A percentile compares a stretch with the other conserved stretches of the same genome.
phyloP scores from a whole-genome alignment of 208 protist species.

The Phytomonas sp. region DNA sequence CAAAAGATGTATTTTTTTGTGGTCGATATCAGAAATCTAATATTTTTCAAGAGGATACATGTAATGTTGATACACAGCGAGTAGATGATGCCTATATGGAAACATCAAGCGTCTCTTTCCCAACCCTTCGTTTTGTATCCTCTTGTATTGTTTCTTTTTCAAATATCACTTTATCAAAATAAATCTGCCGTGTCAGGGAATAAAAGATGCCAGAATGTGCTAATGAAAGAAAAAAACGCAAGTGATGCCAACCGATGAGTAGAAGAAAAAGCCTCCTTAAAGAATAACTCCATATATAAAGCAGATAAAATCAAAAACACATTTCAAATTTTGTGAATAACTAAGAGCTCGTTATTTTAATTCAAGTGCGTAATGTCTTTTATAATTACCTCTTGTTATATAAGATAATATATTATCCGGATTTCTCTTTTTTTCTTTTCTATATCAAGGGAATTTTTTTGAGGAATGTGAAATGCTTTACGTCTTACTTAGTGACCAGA shows the following conservation, averaged over 20 bases:
- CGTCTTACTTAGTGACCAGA: too few relatives aligned
- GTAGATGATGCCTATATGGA: background rate
- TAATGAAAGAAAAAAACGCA: background rate
- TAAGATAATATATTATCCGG: background rate
- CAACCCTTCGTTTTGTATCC: conserved; percentile 4
- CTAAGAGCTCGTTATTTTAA: background rate
- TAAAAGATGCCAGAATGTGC: background rate
- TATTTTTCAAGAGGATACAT: background rate
- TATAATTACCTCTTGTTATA: background rate
- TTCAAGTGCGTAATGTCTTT: background rate
- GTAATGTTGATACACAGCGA: background rate
- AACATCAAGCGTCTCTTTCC: conserved; percentile 7
- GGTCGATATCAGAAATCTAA: background rate
- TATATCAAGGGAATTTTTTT: background rate
- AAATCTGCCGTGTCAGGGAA: background rate
- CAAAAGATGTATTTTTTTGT: background rate
- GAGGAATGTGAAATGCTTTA: too few relatives aligned
- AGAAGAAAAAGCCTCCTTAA: background rate
- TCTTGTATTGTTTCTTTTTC: background rate
- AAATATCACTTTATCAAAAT: background rate
- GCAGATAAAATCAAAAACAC: background rate
- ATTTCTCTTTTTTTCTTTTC: background rate
- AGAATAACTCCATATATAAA: background rate
- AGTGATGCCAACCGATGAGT: background rate
- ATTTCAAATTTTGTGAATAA: background rate